These are phyloP conservation scores for Quercus wislizeni DNA, from an alignment of 306 rosid species.

Conservation along the genomic window DNA sequence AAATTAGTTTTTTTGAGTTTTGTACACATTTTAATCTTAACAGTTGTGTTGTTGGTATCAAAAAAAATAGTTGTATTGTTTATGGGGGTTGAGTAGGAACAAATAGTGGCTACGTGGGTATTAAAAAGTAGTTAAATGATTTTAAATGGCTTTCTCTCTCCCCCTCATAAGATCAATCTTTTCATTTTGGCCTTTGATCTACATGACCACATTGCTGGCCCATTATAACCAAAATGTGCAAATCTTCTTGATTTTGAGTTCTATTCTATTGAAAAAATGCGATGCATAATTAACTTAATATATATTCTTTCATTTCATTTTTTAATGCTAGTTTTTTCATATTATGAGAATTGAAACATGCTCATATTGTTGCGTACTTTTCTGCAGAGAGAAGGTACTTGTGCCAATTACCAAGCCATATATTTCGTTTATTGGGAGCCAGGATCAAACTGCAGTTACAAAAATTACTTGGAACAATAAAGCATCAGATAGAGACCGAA, in stretches of 20 bases:
- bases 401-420: conserved; percentile 73
- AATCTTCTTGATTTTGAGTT: no score
- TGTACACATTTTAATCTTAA: background rate
- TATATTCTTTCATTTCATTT: background rate
- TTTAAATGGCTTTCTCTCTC: background rate
- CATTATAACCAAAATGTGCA: background rate
- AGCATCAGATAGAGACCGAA: conserved; percentile 63
- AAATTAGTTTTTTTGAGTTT: background rate
- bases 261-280: background rate
- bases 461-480: conserved; percentile 76
- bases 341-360: background rate
- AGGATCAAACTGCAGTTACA: conserved; percentile 31
- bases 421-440: conserved; percentile 72
- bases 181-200: background rate
- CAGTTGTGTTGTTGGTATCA: background rate
- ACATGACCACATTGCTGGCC: background rate
- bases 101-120: background rate
- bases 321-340: background rate
- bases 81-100: conserved; percentile 9
- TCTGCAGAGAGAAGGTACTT: conserved; percentile 76
- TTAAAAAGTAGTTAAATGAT: background rate
- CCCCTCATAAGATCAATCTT: background rate
- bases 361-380: background rate
- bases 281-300: background rate
- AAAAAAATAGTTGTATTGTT: background rate